A percentile compares a stretch with the other conserved stretches of the same genome.
Conservation (phyloP, 495 filamentous ascomycete genomes). For the Hypoxylon fragiforme region DNA sequence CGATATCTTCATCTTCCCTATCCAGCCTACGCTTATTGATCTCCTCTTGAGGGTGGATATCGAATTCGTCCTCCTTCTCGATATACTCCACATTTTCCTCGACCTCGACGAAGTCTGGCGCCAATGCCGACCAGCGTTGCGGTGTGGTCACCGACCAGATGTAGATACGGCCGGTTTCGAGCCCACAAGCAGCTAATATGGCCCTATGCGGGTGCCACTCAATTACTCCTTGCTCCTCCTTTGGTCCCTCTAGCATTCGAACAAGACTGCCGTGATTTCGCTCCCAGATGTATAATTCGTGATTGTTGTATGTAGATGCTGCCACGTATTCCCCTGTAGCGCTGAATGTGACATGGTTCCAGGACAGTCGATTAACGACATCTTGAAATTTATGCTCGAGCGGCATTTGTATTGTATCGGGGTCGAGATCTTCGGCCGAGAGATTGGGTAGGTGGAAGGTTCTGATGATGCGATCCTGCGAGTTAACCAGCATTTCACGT, state of each 20-base stretch:
- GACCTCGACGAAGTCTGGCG: conserved; percentile 95
- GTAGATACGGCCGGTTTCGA: conserved; percentile 87
- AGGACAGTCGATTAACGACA: conserved; percentile 88
- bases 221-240: conserved; percentile 90
- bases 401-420: conserved; percentile 76
- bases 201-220: conserved; percentile 97
- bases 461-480: conserved; percentile 87
- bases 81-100: conserved; percentile 98
- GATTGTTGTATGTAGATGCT: conserved; percentile 93
- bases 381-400: conserved; percentile 99
- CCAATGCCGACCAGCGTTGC: conserved; percentile 94
- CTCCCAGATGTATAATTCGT: conserved; percentile 99
- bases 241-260: conserved; percentile 92
- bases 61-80: conserved; percentile 95
- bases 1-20: conserved; percentile 81
- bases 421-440: conserved; percentile 58
- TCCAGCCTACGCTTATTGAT: conserved; percentile 88
- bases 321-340: conserved; percentile 90
- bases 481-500: conserved; percentile 83
- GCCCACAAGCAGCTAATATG: conserved; percentile 82
- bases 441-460: conserved; percentile 70
- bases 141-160: conserved; percentile 91
- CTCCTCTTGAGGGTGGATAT: conserved; percentile 94
- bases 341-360: conserved; percentile 95
- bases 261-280: conserved; percentile 88